Evolutionary conservation across 1,139 yeast genomes (phyloP), one percentile per base, ranked within the genome.

Genomic region (Diutina neorugosa): DNA sequence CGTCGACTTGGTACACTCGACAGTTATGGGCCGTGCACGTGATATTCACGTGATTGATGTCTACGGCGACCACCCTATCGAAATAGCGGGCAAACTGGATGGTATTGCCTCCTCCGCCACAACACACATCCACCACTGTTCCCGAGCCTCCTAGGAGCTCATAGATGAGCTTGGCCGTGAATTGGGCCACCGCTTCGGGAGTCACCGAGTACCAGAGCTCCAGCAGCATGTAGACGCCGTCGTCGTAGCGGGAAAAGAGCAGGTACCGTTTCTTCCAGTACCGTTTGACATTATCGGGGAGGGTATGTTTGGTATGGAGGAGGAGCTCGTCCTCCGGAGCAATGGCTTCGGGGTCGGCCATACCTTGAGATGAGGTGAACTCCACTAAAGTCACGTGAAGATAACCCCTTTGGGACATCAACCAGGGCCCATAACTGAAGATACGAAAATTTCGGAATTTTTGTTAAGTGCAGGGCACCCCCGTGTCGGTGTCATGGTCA

Each of bases 61-160:
- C 98, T 2, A 88, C 69, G 3, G 86, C 91, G 16, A 81, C 78
- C 0, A 84, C 88, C 21, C 65, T 61, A 2, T 77, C 76, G 60
- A 85, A 86, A 18, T 63, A 62, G 51, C 71, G 65, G 1, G 93
- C 91, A 66, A 93, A 83, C 60, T 89, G 96, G 46, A 90, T 87
- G 1, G 90, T 72, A 63, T 93, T 93, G 0, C 98, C 98, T 0
- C 97, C 98, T 1, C 95, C 98, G 0, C 99, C 99, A 59, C 96
- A 86, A 62, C 91, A 91, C 4, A 89, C 77, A 63, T 93, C 98
- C 53, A 83, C 61, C 0, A 78, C 63, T 1, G 82, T 77, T 0
- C 73, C 62, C 2, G 3, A 5, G 14, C 48, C 37, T 1, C 37
- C 37, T 44, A 73, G 54, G 14, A 70, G 55, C 11, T 60, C 54